A percentile compares a stretch with the other conserved stretches of the same genome.
These are phyloP conservation scores for Cercospora citrullina DNA, from an alignment of 2,329 filamentous ascomycete genomes.

Conservation along the genomic window DNA sequence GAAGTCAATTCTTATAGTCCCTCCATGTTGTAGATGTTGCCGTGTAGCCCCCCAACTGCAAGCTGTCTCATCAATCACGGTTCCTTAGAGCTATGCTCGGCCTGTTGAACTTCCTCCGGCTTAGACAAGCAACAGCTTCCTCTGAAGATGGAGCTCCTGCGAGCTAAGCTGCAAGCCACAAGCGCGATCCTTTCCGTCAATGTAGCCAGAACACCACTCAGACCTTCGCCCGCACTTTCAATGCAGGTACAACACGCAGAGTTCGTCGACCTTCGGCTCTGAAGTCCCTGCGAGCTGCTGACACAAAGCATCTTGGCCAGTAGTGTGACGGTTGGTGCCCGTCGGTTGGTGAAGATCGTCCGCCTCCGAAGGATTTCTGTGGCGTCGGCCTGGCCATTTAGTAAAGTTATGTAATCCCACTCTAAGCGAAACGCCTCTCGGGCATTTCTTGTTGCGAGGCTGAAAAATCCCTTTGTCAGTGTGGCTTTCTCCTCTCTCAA, in stretches of 20 bases:
- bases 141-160: background rate
- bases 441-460: background rate
- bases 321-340: background rate
- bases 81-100: background rate
- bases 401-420: background rate
- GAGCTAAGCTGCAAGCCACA: conserved; percentile 7
- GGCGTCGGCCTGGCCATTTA: background rate
- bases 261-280: background rate
- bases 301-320: background rate
- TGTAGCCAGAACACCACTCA: background rate
- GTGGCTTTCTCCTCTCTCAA: background rate
- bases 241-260: background rate
- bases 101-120: conserved; percentile 5
- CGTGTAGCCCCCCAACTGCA: background rate
- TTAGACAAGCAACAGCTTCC: conserved; percentile 5
- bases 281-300: background rate
- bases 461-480: conserved; percentile 9
- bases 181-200: background rate
- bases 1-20: background rate
- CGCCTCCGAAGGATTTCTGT: background rate
- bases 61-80: background rate
- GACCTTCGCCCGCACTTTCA: background rate
- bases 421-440: background rate
- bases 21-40: background rate
- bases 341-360: background rate